Evolutionary conservation across 2,329 filamentous ascomycete genomes (phyloP).

Genomic region (Colletotrichum sp.): DNA sequence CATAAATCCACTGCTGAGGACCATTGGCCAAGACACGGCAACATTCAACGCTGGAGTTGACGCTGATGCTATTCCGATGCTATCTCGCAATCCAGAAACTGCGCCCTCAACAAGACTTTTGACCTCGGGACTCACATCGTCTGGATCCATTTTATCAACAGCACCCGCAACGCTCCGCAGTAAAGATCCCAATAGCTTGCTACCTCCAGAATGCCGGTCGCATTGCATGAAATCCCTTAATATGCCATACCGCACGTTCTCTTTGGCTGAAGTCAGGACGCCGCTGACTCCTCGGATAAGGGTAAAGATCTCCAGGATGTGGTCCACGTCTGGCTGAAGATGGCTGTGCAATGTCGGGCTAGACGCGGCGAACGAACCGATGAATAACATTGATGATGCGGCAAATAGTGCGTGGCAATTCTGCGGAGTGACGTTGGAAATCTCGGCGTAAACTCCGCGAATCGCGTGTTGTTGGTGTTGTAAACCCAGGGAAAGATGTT

Average conservation of each 20-base stretch:
- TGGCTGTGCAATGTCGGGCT: neutral
- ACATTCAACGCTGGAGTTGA: neutral
- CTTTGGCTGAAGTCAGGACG: neutral
- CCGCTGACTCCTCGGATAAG: neutral
- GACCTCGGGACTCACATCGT: neutral
- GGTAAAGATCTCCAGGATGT: neutral
- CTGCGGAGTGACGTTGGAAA: neutral
- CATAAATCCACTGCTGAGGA: neutral
- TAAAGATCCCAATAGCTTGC: neutral
- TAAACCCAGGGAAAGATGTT: neutral
- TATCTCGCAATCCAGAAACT: neutral
- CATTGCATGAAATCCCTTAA: neutral
- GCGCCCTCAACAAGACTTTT: neutral
- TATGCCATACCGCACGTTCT: neutral
- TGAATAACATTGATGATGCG: neutral
- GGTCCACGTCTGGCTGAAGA: rapidly evolving
- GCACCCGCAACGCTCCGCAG: neutral
- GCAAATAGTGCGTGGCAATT: neutral
- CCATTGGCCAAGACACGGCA: neutral
- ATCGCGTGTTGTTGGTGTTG: neutral
- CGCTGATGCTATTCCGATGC: neutral
- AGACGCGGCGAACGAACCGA: neutral
- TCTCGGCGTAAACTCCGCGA: neutral
- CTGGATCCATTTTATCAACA: neutral
- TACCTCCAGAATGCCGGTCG: neutral